phyloP scores from a whole-genome alignment of 345 rosid species.

The Camelina sativa region DNA sequence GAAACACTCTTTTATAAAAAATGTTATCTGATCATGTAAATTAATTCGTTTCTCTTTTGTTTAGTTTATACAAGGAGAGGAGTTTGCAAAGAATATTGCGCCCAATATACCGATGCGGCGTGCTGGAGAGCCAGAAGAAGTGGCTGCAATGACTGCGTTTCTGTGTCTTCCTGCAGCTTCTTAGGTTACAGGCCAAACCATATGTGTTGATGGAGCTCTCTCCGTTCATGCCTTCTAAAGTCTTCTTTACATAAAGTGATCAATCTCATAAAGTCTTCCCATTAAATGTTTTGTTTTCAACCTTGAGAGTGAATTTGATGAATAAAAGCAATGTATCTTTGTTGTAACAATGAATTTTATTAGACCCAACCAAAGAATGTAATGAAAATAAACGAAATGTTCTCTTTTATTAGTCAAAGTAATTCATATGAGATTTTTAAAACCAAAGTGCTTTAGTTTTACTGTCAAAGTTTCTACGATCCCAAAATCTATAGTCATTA shows the following conservation, averaged over 20 bases:
- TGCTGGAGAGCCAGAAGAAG: constrained; percentile 65
- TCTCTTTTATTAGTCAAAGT: no score
- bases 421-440: no score
- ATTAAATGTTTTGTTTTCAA: not conserved
- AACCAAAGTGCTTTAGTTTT: no score
- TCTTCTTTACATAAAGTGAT: not conserved
- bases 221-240: constrained; percentile 60
- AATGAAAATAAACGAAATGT: no score
- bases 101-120: constrained; percentile 54
- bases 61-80: constrained; percentile 21
- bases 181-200: constrained; percentile 56
- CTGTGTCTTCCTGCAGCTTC: constrained; percentile 34
- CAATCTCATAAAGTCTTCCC: not conserved
- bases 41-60: not conserved
- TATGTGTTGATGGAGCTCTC: constrained; percentile 71
- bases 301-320: no score
- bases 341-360: no score
- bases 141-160: constrained; percentile 49
- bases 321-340: no score
- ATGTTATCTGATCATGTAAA: not conserved
- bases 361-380: no score
- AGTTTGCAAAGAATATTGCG: constrained; percentile 4
- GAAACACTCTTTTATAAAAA: not conserved
- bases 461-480: no score
- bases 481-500: no score